phyloP scores from a whole-genome alignment of 805 yeast genomes.

The Millerozyma acaciae region DNA sequence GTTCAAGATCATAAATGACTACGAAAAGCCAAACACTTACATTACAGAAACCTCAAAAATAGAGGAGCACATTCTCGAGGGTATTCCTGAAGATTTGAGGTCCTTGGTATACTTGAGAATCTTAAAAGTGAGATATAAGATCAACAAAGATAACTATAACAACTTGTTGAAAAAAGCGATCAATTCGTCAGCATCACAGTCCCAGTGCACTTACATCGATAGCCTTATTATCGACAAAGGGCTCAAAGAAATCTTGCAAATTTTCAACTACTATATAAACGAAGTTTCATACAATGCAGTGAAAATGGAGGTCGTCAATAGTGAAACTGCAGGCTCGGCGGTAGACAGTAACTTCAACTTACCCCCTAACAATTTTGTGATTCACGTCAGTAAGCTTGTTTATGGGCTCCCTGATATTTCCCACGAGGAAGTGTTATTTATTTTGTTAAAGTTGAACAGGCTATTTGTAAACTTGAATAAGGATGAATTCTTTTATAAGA shows the following conservation, averaged over 20 bases:
- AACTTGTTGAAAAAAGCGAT: slow-evolving; percentile 26
- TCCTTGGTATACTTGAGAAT: slow-evolving; percentile 30
- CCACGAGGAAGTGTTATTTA: slow-evolving; percentile 27
- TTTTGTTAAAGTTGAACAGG: slow-evolving; percentile 32
- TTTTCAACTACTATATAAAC: slow-evolving; percentile 28
- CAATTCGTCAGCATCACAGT: slow-evolving; percentile 5
- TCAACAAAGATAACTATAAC: slow-evolving; percentile 29
- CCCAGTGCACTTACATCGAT: slow-evolving; percentile 14
- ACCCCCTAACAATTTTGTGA: slow-evolving; percentile 19
- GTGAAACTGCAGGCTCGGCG: slow-evolving; percentile 5
- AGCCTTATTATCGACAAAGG: slow-evolving; percentile 13
- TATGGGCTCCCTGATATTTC: slow-evolving; percentile 14
- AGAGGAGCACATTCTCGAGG: slow-evolving; percentile 21
- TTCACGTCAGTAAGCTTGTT: slow-evolving; percentile 17
- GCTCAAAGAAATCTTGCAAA: slow-evolving; percentile 23
- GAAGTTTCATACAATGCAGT: slow-evolving; percentile 15
- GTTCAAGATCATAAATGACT: slow-evolving; percentile 15
- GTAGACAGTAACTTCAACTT: slow-evolving; percentile 7
- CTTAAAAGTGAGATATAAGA: slow-evolving; percentile 25
- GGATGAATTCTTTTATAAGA: slow-evolving; percentile 35
- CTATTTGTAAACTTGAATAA: slow-evolving; percentile 21
- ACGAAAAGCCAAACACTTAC: slow-evolving; percentile 10
- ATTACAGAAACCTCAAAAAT: slow-evolving; percentile 9
- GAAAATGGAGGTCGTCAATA: slow-evolving; percentile 11
- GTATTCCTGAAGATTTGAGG: slow-evolving; percentile 30